A percentile compares a stretch with the other conserved stretches of the same genome.
Evolutionary conservation across 2,329 filamentous ascomycete genomes (phyloP).

Genomic region (Daldinia eschscholtzii): DNA sequence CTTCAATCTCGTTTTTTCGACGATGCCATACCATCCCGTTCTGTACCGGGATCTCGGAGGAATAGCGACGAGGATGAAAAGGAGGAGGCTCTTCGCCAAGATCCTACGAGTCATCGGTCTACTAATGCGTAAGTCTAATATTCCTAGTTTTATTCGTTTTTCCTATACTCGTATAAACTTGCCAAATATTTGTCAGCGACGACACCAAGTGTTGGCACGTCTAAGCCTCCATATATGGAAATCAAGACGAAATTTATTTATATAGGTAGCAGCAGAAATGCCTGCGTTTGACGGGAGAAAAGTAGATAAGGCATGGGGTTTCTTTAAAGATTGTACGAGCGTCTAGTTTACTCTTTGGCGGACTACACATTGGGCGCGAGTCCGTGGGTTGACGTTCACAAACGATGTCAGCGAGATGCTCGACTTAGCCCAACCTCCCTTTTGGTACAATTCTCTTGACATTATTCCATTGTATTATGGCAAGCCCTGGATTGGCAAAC

Average conservation of each 20-base stretch:
- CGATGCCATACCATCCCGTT: conserved; percentile 81
- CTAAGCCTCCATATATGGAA: neutral
- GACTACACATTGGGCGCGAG: neutral
- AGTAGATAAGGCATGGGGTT: neutral
- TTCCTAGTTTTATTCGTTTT: conserved; percentile 20
- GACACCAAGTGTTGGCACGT: neutral
- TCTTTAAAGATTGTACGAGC: neutral
- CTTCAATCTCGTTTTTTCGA: conserved; percentile 70
- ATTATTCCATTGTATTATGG: conserved; percentile 8
- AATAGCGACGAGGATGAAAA: conserved; percentile 94
- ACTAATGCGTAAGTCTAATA: conserved; percentile 79
- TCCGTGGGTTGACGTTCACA: conserved; percentile 9
- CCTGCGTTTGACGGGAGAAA: neutral
- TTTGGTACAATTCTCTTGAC: neutral
- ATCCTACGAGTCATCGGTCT: conserved; percentile 78
- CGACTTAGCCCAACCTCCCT: conserved; percentile 14
- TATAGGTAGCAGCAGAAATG: neutral
- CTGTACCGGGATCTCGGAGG: conserved; percentile 85
- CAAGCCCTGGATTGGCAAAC: conserved; percentile 2
- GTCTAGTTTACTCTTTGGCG: neutral
- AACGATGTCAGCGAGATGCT: conserved; percentile 13
- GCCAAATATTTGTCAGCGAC: neutral
- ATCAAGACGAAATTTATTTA: neutral
- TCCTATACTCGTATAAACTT: conserved; percentile 1
- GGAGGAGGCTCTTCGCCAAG: conserved; percentile 77